Evolutionary conservation across 176 grass and related monocot genomes (phyloP).

Genomic region (Hyparrhenia diplandra): DNA sequence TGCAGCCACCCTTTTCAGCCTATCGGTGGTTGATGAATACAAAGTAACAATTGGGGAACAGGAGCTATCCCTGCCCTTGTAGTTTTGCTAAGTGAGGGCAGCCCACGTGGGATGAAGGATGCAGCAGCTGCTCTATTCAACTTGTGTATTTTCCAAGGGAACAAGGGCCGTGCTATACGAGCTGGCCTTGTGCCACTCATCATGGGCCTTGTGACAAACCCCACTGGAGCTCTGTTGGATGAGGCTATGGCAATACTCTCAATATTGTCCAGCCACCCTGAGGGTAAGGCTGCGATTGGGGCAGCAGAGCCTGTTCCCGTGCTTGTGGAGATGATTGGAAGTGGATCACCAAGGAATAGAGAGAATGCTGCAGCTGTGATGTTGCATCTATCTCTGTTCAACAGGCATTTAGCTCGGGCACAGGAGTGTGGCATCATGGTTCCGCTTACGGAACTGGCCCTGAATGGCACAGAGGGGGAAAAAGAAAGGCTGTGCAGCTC

Average conservation of each 20-base stretch:
- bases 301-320: constrained; percentile 68
- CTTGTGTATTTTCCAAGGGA: constrained; percentile 93
- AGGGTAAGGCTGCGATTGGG: constrained; percentile 71
- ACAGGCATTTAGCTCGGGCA: constrained; percentile 41
- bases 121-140: constrained; percentile 94
- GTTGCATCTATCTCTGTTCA: constrained; percentile 56
- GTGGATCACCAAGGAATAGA: constrained; percentile 65
- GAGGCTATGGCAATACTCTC: constrained; percentile 87
- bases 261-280: constrained; percentile 77
- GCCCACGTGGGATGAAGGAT: constrained; percentile 82
- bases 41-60: constrained; percentile 78
- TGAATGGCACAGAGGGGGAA: constrained; percentile 73
- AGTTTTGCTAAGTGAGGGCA: constrained; percentile 76
- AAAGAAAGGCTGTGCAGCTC: constrained; percentile 74
- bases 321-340: constrained; percentile 71
- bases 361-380: constrained; percentile 88
- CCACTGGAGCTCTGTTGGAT: constrained; percentile 58
- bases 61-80: constrained; percentile 87
- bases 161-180: constrained; percentile 75
- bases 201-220: constrained; percentile 73
- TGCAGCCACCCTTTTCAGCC: constrained; percentile 89
- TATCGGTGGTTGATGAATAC: constrained; percentile 83
- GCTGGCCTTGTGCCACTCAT: constrained; percentile 80
- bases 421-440: constrained; percentile 61
- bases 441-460: constrained; percentile 56